These are phyloP conservation scores for Boechera divaricarpa DNA, from an alignment of 345 rosid genomes.

Conservation along the genomic window DNA sequence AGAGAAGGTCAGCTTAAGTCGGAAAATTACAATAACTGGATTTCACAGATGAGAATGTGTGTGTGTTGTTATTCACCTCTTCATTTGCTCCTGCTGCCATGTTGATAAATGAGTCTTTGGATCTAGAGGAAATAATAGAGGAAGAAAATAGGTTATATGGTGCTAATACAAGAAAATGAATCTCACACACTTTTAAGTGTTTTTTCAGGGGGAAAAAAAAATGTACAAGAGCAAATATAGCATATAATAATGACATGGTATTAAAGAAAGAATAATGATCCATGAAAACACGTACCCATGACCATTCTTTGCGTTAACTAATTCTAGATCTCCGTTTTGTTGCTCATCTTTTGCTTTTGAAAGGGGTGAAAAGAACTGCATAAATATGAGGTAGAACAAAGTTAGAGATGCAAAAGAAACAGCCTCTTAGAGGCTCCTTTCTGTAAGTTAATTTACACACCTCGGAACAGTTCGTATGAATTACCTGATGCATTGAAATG, in stretches of 20 bases:
- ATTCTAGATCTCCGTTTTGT: slow-evolving; percentile 59
- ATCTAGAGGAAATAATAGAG: slow-evolving; percentile 52
- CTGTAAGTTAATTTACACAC: neutral
- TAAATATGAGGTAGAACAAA: slow-evolving; percentile 9
- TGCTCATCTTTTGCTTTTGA: slow-evolving; percentile 81
- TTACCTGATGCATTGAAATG: slow-evolving; percentile 99
- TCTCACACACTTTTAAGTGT: neutral
- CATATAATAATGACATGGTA: neutral
- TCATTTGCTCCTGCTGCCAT: slow-evolving; percentile 92
- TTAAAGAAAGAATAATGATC: neutral
- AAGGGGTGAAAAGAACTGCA: slow-evolving; percentile 88
- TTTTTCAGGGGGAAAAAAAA: too few relatives aligned
- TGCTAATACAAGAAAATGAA: neutral
- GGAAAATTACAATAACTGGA: neutral
- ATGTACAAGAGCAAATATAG: neutral
- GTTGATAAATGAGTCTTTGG: slow-evolving; percentile 76
- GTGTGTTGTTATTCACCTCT: slow-evolving; percentile 56
- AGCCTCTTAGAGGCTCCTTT: neutral
- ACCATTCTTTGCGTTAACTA: slow-evolving; percentile 54
- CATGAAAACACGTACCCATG: slow-evolving; percentile 52
- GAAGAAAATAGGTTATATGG: neutral
- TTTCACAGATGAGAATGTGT: neutral
- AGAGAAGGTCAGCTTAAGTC: neutral
- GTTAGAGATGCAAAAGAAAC: neutral
- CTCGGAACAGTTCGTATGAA: neutral